Evolutionary conservation across 2,329 filamentous ascomycete species (phyloP), one percentile per base, ranked within the genome.

Genomic region (Ophiosphaerella herpotricha): DNA sequence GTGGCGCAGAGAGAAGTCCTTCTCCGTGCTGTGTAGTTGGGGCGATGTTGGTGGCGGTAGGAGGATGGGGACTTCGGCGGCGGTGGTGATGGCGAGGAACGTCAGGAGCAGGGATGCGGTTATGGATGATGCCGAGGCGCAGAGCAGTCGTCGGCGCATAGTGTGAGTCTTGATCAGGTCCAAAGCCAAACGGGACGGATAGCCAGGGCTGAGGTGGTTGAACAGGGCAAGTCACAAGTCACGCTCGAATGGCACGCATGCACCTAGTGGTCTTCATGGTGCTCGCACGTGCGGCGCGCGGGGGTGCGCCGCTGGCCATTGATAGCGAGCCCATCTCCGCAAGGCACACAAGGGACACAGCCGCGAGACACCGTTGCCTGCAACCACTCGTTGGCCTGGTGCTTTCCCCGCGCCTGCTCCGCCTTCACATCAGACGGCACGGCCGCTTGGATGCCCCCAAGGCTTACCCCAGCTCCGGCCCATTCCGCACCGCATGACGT

Each of bases 71-170:
- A 67, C 48, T 48, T 70, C 63, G 4, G 73, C 50, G 74, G 67
- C 66, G 39, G 49, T 76, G 16, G 82, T 78, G 63, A 85, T 74
- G 59, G 85, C 84, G 45, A 91, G 81, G 74, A 89, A 85, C 21
- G 85, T 86, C 55, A 90, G 74, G 51, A 90, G 75, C 40, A 88
- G 71, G 37, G 79, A 78, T 46, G 85, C 82, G 12, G 86, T 87
- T 60, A 88, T 82, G 75, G 82, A 82, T 73, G 80, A 80, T 46
- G 82, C 77, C 64, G 86, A 88, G 60, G 71, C 75, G 75, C 68
- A 72, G 37, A 52, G 42, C 12, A 46, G 58, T 52, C 58, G 58
- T 50, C 62, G 60, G 34, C 61, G 63, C 70, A 73, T 73, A 35
- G 11, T 39, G 36, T 14, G 36, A 26, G 7, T 2, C 11, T 21